A percentile compares a stretch with the other conserved stretches of the same genome.
Evolutionary conservation across 306 rosid genomes (phyloP).

Genomic region (Benincasa hispida): DNA sequence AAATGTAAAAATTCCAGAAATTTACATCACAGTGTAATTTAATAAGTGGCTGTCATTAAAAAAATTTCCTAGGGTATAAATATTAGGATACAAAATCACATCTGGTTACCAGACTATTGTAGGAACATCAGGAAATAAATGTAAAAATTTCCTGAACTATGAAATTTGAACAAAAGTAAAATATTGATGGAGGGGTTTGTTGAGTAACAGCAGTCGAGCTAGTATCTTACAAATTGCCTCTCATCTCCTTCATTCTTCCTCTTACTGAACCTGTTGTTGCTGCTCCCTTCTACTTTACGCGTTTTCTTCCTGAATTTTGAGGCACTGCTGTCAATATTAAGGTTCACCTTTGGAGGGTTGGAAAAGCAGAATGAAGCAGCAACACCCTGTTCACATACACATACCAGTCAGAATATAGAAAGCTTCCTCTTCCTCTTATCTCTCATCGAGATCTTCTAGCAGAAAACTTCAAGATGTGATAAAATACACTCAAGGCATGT

Average conservation of each 20-base stretch:
- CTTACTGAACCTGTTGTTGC: constrained; percentile 51
- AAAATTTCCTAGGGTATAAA: not conserved
- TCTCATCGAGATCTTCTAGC: not conserved
- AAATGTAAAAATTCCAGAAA: too few species aligned
- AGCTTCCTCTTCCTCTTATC: too few species aligned
- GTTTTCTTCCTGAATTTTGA: constrained; percentile 57
- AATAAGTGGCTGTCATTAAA: not conserved
- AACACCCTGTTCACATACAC: constrained; percentile 46
- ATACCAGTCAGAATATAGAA: not conserved
- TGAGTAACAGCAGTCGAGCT: not conserved
- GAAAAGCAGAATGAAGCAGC: constrained; percentile 78
- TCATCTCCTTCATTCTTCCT: constrained; percentile 28
- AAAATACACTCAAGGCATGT: not conserved
- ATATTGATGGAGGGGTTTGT: too few species aligned
- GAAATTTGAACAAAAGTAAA: not conserved
- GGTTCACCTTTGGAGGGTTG: constrained; percentile 72
- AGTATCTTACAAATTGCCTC: constrained; percentile 27
- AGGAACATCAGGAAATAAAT: not conserved
- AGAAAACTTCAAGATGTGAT: not conserved
- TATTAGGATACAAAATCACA: not conserved
- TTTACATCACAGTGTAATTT: too few species aligned
- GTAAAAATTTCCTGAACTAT: not conserved
- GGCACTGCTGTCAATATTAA: constrained; percentile 70
- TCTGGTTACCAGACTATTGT: not conserved
- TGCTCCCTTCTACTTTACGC: constrained; percentile 38